Base-by-base conservation (phyloP, 495 filamentous ascomycete genomes). In the Talaromyces wortmannii region DNA sequence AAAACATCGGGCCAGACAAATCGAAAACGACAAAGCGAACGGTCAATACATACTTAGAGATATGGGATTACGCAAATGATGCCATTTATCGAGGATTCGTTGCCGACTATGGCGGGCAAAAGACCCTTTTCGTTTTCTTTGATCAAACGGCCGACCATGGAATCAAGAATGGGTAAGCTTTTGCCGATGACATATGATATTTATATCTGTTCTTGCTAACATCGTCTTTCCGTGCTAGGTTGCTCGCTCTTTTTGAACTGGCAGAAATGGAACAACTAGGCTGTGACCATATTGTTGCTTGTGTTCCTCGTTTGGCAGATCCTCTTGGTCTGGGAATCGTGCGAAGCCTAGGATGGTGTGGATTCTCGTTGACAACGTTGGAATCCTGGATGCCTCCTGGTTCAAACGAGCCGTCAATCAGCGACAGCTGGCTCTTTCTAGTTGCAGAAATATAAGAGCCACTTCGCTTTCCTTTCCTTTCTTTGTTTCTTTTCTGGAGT, bases 241-340 rank as follows among this genome's bases (percentile, higher is more conserved):
- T 97, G 48, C 90, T 97, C 68, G 90, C 91, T 49, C 77, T 96
- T 52, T 94, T 96, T 61, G 92, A 97, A 73, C 79, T 97, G 43
- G 90, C 89, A 43, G 69, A 67, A 58, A 80, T 82, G 48, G 78
- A 83, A 42, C 78, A 78, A 50, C 83, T 96, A 63, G 80, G 69
- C 56, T 95, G 91, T 67, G 80, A 83, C 16, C 82, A 85, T 61
- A 82, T 96, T 47, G 81, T 95, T 40, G 84, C 91, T 60, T 92
- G 89, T 67, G 75, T 95, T 47, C 88, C 89, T 62, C 84, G 91
- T 48, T 75, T 70, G 17, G 72, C 79, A 42, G 75, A 79, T 23
- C 71, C 83, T 48, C 74, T 84, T 45, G 73, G 80, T 50, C 77
- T 83, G 58, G 76, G 83, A 50, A 75, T 95, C 52, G 82, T 86